Evolutionary conservation across 106 monocot species (phyloP).

Genomic region (Iris macrosiphon): DNA sequence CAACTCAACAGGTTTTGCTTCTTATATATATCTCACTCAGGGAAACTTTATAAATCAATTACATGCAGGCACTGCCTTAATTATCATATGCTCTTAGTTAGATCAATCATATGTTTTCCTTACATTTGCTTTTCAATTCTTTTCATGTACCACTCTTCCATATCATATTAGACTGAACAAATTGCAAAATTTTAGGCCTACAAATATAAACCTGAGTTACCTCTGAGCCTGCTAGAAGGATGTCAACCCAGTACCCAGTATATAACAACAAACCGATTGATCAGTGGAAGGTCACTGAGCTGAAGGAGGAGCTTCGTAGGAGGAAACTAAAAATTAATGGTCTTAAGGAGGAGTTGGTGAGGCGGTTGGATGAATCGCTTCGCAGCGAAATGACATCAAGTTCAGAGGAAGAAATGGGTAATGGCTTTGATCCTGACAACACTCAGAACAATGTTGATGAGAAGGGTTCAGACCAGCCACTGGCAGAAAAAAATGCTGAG

Average conservation of each 20-base stretch:
- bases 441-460: neutral
- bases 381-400: conserved; percentile 5
- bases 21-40: no score
- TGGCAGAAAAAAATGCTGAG: conserved; percentile 11
- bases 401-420: neutral
- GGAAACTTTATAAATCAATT: no score
- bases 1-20: no score
- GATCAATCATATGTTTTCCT: no score
- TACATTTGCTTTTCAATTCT: no score
- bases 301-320: conserved; percentile 71
- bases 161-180: no score
- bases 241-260: conserved; percentile 54
- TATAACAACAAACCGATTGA: conserved; percentile 64
- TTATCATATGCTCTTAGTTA: no score
- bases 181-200: conserved; percentile 5
- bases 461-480: neutral
- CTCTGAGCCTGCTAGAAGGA: conserved; percentile 11
- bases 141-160: no score
- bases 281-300: conserved; percentile 91
- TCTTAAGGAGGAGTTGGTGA: conserved; percentile 73
- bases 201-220: neutral
- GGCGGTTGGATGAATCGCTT: conserved; percentile 50
- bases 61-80: no score
- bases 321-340: conserved; percentile 60
- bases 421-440: conserved; percentile 10